These are phyloP conservation scores for Cladochytrium replicatum DNA, from an alignment of 192 early-diverging fungal species.

Conservation along the genomic window DNA sequence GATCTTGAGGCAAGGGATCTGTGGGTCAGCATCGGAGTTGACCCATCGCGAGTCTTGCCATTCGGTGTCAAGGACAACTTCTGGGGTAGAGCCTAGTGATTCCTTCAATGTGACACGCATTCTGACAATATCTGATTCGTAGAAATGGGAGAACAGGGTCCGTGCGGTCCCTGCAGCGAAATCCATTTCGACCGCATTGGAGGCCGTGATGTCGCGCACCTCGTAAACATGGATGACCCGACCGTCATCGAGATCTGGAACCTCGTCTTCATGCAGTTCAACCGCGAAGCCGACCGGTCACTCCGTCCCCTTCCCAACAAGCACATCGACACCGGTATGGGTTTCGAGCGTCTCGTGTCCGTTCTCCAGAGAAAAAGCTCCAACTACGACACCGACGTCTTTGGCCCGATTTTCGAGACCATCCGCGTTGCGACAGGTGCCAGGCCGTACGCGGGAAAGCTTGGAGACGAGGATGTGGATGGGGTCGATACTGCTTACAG, in stretches of 20 bases:
- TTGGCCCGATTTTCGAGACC: conserved; percentile 63
- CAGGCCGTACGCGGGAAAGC: conserved; percentile 69
- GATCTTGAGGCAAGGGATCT: conserved; percentile 86
- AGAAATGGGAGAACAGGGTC: conserved; percentile 97
- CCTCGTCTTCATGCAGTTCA: conserved; percentile 98
- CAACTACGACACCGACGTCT: conserved; percentile 98
- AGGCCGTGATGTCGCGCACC: conserved; percentile 70
- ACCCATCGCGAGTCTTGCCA: conserved; percentile 72
- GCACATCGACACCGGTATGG: conserved; percentile 98
- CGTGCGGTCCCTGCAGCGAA: conserved; percentile 96
- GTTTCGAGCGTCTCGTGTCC: conserved; percentile 89
- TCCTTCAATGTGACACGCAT: not conserved
- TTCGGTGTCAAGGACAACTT: conserved; percentile 94
- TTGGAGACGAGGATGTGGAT: conserved; percentile 85
- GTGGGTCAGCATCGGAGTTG: conserved; percentile 84
- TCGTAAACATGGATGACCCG: conserved; percentile 97
- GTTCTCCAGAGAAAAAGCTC: conserved; percentile 87
- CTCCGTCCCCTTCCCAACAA: conserved; percentile 86
- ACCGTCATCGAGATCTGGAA: conserved; percentile 99
- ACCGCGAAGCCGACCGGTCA: conserved; percentile 83
- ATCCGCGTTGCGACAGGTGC: conserved; percentile 85
- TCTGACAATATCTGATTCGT: not conserved
- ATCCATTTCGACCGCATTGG: conserved; percentile 98
- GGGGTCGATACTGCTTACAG: conserved; percentile 98
- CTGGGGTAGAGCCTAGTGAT: conserved; percentile 60